phyloP scores from a whole-genome alignment of 768 basidiomycete species.

The Lactifluus volemus region DNA sequence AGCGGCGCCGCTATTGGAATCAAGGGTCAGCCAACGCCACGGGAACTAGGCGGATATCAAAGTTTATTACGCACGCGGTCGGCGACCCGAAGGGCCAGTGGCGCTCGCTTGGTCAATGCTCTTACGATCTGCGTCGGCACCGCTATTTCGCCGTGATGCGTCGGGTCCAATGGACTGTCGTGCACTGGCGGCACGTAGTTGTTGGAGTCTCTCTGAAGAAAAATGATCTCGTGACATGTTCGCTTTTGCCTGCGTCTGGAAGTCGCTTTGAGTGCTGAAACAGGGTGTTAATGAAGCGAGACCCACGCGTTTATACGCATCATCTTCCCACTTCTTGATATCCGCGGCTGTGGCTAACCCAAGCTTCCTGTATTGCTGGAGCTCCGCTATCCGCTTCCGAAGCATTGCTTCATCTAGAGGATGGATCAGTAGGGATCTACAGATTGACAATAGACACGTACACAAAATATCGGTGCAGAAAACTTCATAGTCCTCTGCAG shows the following conservation, averaged over 20 bases:
- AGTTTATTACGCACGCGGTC: constrained; percentile 31
- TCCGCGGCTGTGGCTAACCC: constrained; percentile 82
- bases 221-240: constrained; percentile 48
- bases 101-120: constrained; percentile 42
- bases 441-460: constrained; percentile 32
- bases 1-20: constrained; percentile 47
- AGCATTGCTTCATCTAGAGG: constrained; percentile 77
- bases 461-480: constrained; percentile 87
- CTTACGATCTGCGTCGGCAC: constrained; percentile 41
- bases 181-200: constrained; percentile 37
- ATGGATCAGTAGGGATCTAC: not conserved
- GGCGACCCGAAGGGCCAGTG: constrained; percentile 33
- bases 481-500: constrained; percentile 82
- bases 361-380: constrained; percentile 83
- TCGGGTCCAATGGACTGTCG: constrained; percentile 51
- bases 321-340: constrained; percentile 81
- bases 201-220: constrained; percentile 41
- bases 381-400: constrained; percentile 80
- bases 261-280: constrained; percentile 6
- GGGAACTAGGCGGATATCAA: not conserved
- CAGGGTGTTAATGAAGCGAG: not conserved
- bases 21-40: not conserved
- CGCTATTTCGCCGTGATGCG: constrained; percentile 37
- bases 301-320: constrained; percentile 65
- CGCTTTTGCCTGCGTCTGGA: constrained; percentile 57